These are phyloP conservation scores for Nidularia pulvinata DNA, from an alignment of 768 basidiomycete genomes.

Conservation along the genomic window DNA sequence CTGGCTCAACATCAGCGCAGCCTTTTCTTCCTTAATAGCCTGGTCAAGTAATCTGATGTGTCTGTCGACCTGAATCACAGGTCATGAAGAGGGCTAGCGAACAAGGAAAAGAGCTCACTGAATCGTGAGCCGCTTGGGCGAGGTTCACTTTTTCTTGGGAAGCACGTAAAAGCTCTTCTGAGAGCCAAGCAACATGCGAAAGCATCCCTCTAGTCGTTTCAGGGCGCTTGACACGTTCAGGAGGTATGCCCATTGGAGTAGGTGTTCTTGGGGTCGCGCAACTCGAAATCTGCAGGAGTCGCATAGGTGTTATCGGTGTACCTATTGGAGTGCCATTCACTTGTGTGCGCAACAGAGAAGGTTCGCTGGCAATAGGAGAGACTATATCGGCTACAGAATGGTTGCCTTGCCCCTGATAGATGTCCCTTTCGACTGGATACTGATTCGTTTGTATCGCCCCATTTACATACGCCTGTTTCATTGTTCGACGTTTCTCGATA, in stretches of 20 bases:
- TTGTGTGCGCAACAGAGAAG: background rate
- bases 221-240: conserved; percentile 20
- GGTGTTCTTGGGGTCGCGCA: conserved; percentile 7
- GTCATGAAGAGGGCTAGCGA: conserved; percentile 2
- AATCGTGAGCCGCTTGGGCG: conserved; percentile 68
- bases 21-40: conserved; percentile 47
- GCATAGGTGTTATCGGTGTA: background rate
- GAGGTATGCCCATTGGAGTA: conserved; percentile 14
- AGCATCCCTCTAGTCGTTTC: conserved; percentile 50
- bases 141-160: conserved; percentile 82
- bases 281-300: background rate
- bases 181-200: conserved; percentile 53
- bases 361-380: too few species aligned
- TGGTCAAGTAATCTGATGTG: conserved; percentile 80
- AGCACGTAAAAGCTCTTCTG: conserved; percentile 59
- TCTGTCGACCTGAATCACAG: conserved; percentile 61
- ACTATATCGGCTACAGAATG: too few species aligned
- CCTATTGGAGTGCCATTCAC: background rate
- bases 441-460: too few species aligned
- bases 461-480: too few species aligned
- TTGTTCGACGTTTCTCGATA: conserved; percentile 23
- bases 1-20: conserved; percentile 28
- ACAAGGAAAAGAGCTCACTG: conserved; percentile 38
- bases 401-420: too few species aligned
- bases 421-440: too few species aligned